These are phyloP conservation scores for Porphyridium purpureum DNA, from an alignment of 23 red algal genomes.

Conservation along the genomic window DNA sequence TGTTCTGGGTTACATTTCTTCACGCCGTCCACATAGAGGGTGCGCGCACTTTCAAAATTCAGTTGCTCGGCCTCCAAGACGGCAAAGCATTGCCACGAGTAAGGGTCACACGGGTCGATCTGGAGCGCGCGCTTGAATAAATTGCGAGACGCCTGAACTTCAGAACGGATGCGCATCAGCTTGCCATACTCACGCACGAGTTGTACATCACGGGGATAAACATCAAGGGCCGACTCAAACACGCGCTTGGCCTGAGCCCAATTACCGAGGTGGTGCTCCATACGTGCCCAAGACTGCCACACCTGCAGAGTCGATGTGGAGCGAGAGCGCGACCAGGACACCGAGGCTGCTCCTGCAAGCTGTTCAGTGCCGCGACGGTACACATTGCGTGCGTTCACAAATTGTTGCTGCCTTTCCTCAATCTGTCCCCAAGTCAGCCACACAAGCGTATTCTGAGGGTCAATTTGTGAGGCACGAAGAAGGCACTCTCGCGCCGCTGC, in stretches of 20 bases:
- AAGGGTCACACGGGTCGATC: constrained; percentile 28
- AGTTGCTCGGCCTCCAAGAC: constrained; percentile 42
- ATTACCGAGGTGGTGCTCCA: constrained; percentile 72
- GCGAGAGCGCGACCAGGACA: constrained; percentile 12
- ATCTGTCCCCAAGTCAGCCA: constrained; percentile 71
- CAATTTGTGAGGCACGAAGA: constrained; percentile 25
- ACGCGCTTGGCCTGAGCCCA: constrained; percentile 16
- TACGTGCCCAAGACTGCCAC: constrained; percentile 77
- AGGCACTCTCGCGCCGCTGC: constrained; percentile 49
- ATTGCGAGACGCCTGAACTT: constrained; percentile 21
- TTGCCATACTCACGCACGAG: constrained; percentile 66
- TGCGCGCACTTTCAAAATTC: constrained; percentile 23
- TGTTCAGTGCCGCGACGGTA: constrained; percentile 3
- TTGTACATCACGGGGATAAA: constrained; percentile 65
- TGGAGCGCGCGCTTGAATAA: constrained; percentile 40
- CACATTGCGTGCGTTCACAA: constrained; percentile 1
- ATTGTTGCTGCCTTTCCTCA: constrained; percentile 40
- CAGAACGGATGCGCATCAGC: constrained; percentile 27
- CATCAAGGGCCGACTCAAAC: constrained; percentile 24
- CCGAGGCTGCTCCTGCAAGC: background rate
- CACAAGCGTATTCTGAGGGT: constrained; percentile 44
- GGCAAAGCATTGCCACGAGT: constrained; percentile 67
- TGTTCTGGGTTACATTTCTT: constrained; percentile 29
- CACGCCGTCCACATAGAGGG: constrained; percentile 41
- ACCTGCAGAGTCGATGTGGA: constrained; percentile 11